Evolutionary conservation across 148 eudicot species (phyloP).

Genomic region (Camellia granthamiana): DNA sequence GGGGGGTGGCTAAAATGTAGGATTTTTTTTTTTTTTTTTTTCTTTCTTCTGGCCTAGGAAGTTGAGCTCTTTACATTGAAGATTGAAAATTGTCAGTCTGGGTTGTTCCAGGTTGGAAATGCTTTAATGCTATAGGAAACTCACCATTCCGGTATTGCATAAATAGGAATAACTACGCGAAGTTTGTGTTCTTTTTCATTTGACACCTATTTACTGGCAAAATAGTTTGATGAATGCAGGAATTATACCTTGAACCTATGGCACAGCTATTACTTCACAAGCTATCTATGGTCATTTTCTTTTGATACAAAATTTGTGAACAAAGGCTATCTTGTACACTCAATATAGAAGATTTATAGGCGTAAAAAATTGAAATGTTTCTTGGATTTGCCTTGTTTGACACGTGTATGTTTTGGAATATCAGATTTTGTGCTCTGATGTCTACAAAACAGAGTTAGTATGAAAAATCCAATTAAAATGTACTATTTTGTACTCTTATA

Average conservation of each 20-base stretch:
- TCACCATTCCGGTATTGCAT: background rate
- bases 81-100: too few species aligned
- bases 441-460: too few species aligned
- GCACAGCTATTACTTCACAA: background rate
- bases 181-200: background rate
- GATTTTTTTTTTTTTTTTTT: constrained; percentile 15
- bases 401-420: background rate
- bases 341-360: background rate
- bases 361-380: background rate
- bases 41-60: background rate
- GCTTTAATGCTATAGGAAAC: too few species aligned
- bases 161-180: background rate
- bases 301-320: too few species aligned
- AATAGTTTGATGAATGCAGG: background rate
- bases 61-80: too few species aligned
- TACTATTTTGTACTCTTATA: too few species aligned
- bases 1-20: too few species aligned
- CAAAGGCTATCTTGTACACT: background rate
- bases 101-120: background rate
- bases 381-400: background rate
- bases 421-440: background rate
- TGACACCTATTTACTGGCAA: background rate
- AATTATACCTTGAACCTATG: background rate
- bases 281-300: background rate
- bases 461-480: too few species aligned